Evolutionary conservation across 2,329 filamentous ascomycete genomes (phyloP).

Genomic region (Teratosphaeriaceae sp.): DNA sequence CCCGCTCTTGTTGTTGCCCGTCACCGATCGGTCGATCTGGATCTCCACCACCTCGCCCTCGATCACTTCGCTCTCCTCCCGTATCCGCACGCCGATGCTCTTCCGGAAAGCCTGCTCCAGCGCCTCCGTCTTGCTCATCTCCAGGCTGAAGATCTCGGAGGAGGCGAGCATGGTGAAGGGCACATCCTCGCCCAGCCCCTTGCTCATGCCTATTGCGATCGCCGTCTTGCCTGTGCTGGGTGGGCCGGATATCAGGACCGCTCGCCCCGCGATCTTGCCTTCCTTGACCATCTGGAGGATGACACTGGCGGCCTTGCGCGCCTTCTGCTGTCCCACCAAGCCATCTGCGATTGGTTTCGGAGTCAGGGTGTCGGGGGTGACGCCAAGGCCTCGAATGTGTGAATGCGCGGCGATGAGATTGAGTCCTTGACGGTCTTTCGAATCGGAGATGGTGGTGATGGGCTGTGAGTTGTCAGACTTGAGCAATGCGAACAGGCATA

Average conservation of each 20-base stretch:
- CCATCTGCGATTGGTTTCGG: constrained; percentile 82
- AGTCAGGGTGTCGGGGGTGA: constrained; percentile 85
- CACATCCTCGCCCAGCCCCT: constrained; percentile 87
- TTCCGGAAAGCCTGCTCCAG: constrained; percentile 98
- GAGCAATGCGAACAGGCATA: neutral
- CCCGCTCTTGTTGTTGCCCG: constrained; percentile 92
- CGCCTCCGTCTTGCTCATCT: constrained; percentile 99
- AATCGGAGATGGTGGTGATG: constrained; percentile 84
- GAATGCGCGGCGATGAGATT: constrained; percentile 98
- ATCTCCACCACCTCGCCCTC: constrained; percentile 99
- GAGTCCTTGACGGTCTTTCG: constrained; percentile 89
- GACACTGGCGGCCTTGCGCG: constrained; percentile 89
- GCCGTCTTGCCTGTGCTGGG: constrained; percentile 98
- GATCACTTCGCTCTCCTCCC: constrained; percentile 98
- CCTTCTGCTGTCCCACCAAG: constrained; percentile 92
- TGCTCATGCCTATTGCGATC: constrained; percentile 97
- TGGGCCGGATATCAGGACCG: constrained; percentile 89
- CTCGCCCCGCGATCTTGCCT: constrained; percentile 93
- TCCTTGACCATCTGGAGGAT: constrained; percentile 99
- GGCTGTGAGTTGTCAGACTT: constrained; percentile 32
- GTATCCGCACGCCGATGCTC: constrained; percentile 95
- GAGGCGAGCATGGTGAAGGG: constrained; percentile 94
- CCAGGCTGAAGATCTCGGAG: constrained; percentile 95
- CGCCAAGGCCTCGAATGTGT: constrained; percentile 91
- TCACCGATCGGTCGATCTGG: constrained; percentile 94